Percentiles rank a stretch among this genome's conserved stretches.
Conservation (phyloP, 768 basidiomycete genomes). For the Cyclocybe cylindracea region DNA sequence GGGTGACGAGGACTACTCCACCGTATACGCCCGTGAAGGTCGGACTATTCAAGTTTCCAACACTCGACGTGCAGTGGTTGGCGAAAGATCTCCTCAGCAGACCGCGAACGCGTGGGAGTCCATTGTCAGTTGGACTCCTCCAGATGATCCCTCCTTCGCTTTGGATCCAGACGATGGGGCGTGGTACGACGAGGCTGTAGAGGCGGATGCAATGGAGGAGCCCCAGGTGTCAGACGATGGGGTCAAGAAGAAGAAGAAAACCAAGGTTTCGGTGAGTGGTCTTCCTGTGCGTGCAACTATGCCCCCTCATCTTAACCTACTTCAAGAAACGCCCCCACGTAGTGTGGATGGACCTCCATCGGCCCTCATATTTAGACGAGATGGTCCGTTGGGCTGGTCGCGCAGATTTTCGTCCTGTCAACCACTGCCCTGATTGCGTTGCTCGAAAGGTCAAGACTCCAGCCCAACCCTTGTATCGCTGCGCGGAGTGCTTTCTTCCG, state of each 20-base stretch:
- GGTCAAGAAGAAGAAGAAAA: conserved; percentile 3
- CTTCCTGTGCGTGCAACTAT: too few species aligned
- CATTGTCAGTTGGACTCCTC: not conserved
- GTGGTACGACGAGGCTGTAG: conserved; percentile 10
- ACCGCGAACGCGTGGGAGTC: not conserved
- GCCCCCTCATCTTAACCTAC: not conserved
- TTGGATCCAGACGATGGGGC: conserved; percentile 3
- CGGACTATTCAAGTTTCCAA: not conserved
- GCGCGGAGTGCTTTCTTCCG: conserved; percentile 7
- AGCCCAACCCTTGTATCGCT: not conserved
- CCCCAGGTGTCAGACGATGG: not conserved
- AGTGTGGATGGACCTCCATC: conserved; percentile 6
- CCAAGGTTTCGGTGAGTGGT: conserved; percentile 13
- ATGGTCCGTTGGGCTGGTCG: conserved; percentile 4
- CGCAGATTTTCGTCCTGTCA: conserved; percentile 1
- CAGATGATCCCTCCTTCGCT: conserved; percentile 4
- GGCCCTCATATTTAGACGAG: conserved; percentile 8
- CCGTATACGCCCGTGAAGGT: not conserved
- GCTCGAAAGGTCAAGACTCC: not conserved
- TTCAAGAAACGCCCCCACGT: conserved; percentile 6
- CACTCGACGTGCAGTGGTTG: not conserved
- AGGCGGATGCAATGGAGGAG: not conserved
- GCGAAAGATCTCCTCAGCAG: not conserved
- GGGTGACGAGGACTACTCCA: not conserved
- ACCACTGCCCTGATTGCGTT: conserved; percentile 6